Conservation (phyloP, 2,329 filamentous ascomycete species). For the Dendrostoma leiphaemia region DNA sequence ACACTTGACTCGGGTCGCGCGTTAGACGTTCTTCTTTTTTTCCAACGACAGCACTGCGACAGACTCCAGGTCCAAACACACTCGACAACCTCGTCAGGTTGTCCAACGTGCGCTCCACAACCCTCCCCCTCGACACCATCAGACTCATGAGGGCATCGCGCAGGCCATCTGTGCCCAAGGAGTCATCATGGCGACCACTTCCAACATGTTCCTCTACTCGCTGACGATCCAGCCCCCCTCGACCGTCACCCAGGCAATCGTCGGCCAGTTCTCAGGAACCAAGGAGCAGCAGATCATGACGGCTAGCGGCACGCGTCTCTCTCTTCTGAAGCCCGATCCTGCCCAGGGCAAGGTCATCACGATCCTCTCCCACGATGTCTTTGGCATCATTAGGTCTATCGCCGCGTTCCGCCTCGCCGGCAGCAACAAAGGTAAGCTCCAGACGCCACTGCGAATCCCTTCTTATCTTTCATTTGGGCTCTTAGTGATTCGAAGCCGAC, state of each 20-base stretch:
- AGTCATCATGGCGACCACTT: slow-evolving; percentile 87
- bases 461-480: slow-evolving; percentile 44
- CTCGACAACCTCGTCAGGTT: slow-evolving; percentile 3
- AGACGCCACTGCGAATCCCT: slow-evolving; percentile 20
- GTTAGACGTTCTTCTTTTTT: slow-evolving; percentile 3
- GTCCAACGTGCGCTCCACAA: slow-evolving; percentile 3
- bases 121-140: background rate
- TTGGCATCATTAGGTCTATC: slow-evolving; percentile 89
- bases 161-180: slow-evolving; percentile 48
- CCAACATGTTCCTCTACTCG: slow-evolving; percentile 98
- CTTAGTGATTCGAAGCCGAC: slow-evolving; percentile 70
- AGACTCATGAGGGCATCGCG: slow-evolving; percentile 35
- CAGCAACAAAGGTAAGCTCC: slow-evolving; percentile 84
- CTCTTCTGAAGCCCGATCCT: slow-evolving; percentile 82
- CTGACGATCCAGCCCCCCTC: slow-evolving; percentile 93
- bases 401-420: slow-evolving; percentile 89
- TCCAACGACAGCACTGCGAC: background rate
- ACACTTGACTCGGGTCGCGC: background rate
- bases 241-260: slow-evolving; percentile 82
- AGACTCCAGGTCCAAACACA: background rate
- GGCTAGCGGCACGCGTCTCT: slow-evolving; percentile 85
- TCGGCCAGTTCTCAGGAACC: slow-evolving; percentile 93
- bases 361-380: slow-evolving; percentile 87
- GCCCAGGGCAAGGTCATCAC: slow-evolving; percentile 82
- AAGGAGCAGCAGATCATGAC: slow-evolving; percentile 98